Evolutionary conservation across 352 stramenopile genomes (phyloP).

Genomic region (Blastocystis sp.): DNA sequence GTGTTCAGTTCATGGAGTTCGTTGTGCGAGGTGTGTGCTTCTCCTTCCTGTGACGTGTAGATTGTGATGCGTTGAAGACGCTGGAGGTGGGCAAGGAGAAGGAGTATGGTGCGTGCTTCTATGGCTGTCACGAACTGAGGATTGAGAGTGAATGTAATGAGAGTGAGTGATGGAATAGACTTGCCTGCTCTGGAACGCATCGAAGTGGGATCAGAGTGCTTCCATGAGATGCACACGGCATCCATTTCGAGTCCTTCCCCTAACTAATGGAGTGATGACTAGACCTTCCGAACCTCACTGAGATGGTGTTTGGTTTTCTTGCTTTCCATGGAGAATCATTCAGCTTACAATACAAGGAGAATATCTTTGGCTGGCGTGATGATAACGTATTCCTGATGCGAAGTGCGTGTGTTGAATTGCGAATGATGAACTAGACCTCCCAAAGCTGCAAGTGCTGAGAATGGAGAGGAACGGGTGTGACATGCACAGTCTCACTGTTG

Average conservation of each 20-base stretch:
- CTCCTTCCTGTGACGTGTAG: neutral
- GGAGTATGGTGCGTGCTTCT: neutral
- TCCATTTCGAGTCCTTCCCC: neutral
- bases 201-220: neutral
- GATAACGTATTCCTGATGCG: too few relatives aligned
- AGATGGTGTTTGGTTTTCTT: neutral
- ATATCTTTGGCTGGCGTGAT: too few relatives aligned
- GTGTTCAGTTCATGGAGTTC: neutral
- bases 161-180: neutral
- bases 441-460: too few relatives aligned
- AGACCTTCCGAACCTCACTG: neutral
- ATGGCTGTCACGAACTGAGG: neutral
- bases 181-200: neutral
- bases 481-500: too few relatives aligned
- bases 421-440: too few relatives aligned
- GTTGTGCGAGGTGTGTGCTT: neutral
- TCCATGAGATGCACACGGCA: neutral
- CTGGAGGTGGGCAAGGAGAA: neutral
- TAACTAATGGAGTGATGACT: neutral
- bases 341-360: too few relatives aligned
- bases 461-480: too few relatives aligned
- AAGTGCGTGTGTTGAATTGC: too few relatives aligned
- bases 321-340: neutral
- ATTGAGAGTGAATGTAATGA: neutral
- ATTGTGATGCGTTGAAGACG: neutral